Base-by-base conservation (phyloP, 31 red algal genomes). In the Odonthalia washingtoniensis region DNA sequence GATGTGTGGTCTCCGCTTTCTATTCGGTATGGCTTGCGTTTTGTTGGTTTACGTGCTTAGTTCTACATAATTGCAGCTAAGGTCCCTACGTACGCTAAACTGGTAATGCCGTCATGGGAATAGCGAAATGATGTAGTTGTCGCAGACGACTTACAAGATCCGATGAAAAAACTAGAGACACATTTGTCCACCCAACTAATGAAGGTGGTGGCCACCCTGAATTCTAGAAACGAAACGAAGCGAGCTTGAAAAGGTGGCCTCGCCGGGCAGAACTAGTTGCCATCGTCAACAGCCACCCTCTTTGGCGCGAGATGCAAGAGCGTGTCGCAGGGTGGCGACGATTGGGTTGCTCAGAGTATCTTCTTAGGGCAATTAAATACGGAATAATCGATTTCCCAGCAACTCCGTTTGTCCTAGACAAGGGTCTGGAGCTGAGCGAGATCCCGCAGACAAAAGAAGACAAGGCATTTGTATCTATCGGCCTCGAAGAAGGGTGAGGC, bases 31-130 rank as follows among this genome's bases (percentile, higher is more conserved):
- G 73, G 46, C 5, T 32, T 77, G 2, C 85, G 62, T 6, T 72
- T 88, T 5, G 38, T 78, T 0, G 61, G 85, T 1, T 57, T 88
- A 2, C 72, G 85, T 2, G 2, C 52, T 1, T 57, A 78, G 74
- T 88, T 88, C 43, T 77, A 88, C 57, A 78, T 70, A 14, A 18
- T 89, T 0, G 77, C 30, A 45, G 75, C 27, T 0, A 40, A 81
- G 75, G 75, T 77, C 40, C 65, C 86, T 1, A 40, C 42, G 0
- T 61, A 72, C 24, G 86, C 86, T 1, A 89, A 81, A 33, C 3
- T 78, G 46, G 45, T 88, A 2, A 2, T 88, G 37, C 85, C 85
- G 44, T 36, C 37, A 27, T 63, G 77, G 4, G 73, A 79, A 38
- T 37, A 42, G 6, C 2, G 74, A 18, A 70, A 65, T 1, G 39